Base-by-base conservation (phyloP, 352 stramenopile species). In the Phytophthora nicotianae region DNA sequence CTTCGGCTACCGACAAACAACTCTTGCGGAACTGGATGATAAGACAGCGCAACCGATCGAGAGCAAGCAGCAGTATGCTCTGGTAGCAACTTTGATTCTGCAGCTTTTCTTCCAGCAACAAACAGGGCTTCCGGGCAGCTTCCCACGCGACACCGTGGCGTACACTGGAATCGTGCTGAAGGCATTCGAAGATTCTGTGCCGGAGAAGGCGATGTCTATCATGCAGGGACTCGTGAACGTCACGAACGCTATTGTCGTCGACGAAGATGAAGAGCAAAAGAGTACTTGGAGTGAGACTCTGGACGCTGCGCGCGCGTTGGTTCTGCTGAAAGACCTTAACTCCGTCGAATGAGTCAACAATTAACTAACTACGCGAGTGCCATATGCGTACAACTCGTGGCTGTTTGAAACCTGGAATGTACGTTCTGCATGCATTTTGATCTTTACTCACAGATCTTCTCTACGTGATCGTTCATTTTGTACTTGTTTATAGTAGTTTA, bases 61-160 rank as follows among this genome's bases (percentile, higher is more conserved):
- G 4, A 59, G 20, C 41, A 60, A 50, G 10, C 51, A 75, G 4
- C 57, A 80, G 7, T 66, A 64, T 54, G 52, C 47, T 40, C 47
- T 58, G 17, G 16, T 77, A 23, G 60, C 52, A 42, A 46, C 72
- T 16, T 53, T 79, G 20, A 48, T 75, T 13, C 58, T 81, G 26
- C 78, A 91, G 65, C 74, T 93, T 29, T 81, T 91, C 20, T 90
- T 93, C 56, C 84, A 93, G 68, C 81, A 93, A 50, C 64, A 52
- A 10, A 88, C 78, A 5, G 68, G 76, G 0, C 62, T 93, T 27
- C 79, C 79, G 1, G 64, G 55, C 21, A 73, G 68, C 33, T 82
- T 91, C 37, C 83, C 83, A 17, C 53, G 49, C 17, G 58, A 70
- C n/a, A 65, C 63, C 20, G 16, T 81, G 10, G 49, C 59, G 5